Conservation (phyloP, 768 basidiomycete genomes). For the Amanita rubescens region DNA sequence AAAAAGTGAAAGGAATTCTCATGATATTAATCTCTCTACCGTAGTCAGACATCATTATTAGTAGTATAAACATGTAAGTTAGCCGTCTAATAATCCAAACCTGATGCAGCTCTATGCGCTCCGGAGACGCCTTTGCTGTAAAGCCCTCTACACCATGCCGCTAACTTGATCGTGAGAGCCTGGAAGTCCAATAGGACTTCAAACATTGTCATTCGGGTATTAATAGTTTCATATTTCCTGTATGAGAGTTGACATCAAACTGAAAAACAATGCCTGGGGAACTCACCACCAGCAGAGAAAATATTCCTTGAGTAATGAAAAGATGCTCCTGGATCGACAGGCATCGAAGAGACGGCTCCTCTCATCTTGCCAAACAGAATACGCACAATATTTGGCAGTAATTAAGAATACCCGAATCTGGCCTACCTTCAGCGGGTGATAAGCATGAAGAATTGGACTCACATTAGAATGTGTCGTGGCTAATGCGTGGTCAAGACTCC, state of each 20-base stretch:
- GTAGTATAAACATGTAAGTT: background rate
- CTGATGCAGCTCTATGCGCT: slow-evolving; percentile 66
- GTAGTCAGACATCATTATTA: too few species aligned
- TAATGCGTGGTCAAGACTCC: slow-evolving; percentile 77
- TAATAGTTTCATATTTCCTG: slow-evolving; percentile 56
- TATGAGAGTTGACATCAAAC: slow-evolving; percentile 3
- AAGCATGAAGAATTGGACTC: slow-evolving; percentile 12
- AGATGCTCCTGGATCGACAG: slow-evolving; percentile 44
- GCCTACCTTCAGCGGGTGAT: slow-evolving; percentile 8
- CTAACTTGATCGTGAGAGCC: slow-evolving; percentile 44
- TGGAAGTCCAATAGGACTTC: slow-evolving; percentile 61
- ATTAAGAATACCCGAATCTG: slow-evolving; percentile 86
- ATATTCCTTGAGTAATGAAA: slow-evolving; percentile 44
- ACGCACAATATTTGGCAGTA: slow-evolving; percentile 81
- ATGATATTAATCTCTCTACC: too few species aligned
- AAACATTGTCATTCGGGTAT: slow-evolving; percentile 40
- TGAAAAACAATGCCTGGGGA: background rate
- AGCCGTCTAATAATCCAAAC: slow-evolving; percentile 32
- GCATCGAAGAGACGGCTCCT: slow-evolving; percentile 33
- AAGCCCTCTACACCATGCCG: slow-evolving; percentile 63
- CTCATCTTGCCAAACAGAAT: slow-evolving; percentile 74
- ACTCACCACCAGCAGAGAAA: slow-evolving; percentile 66
- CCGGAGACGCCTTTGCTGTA: slow-evolving; percentile 51
- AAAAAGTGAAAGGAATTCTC: slow-evolving; percentile 22
- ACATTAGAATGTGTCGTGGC: slow-evolving; percentile 84